phyloP scores from a whole-genome alignment of 2,329 filamentous ascomycete genomes.

The Magnaporthiopsis incrustans region DNA sequence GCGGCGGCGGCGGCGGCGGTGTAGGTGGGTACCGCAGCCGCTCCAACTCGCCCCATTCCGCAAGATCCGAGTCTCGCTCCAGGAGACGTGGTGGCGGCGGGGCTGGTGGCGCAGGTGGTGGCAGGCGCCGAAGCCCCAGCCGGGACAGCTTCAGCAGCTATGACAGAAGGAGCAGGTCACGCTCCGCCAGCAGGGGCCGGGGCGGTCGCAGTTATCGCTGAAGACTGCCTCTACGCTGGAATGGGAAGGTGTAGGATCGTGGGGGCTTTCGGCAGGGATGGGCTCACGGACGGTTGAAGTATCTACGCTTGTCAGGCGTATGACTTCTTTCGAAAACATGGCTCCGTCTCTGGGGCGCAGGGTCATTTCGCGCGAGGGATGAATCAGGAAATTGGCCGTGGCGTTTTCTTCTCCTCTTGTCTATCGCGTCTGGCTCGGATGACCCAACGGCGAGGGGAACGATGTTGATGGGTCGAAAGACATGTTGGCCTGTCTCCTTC shows the following conservation, averaged over 20 bases:
- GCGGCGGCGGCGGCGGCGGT: neutral
- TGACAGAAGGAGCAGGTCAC: conserved; percentile 25
- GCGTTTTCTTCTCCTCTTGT: neutral
- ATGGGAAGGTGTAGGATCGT: neutral
- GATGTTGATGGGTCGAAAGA: neutral
- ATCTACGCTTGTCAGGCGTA: neutral
- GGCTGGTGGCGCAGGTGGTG: conserved; percentile 17
- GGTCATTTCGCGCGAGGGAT: neutral
- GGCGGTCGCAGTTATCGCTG: conserved; percentile 5
- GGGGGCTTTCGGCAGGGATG: neutral
- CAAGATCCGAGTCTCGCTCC: conserved; percentile 24
- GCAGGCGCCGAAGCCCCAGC: conserved; percentile 37
- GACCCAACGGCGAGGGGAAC: neutral
- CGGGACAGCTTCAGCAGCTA: conserved; percentile 37
- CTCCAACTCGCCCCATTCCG: conserved; percentile 28
- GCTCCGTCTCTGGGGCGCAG: neutral
- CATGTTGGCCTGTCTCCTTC: neutral
- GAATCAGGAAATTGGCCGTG: neutral
- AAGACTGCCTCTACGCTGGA: neutral
- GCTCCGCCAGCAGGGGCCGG: conserved; percentile 8
- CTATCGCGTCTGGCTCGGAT: neutral
- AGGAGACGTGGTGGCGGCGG: conserved; percentile 17
- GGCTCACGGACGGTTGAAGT: neutral
- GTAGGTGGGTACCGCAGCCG: conserved; percentile 34
- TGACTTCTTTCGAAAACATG: neutral